Conservation (phyloP, 1,139 yeast genomes). For the Taphrina communis region DNA sequence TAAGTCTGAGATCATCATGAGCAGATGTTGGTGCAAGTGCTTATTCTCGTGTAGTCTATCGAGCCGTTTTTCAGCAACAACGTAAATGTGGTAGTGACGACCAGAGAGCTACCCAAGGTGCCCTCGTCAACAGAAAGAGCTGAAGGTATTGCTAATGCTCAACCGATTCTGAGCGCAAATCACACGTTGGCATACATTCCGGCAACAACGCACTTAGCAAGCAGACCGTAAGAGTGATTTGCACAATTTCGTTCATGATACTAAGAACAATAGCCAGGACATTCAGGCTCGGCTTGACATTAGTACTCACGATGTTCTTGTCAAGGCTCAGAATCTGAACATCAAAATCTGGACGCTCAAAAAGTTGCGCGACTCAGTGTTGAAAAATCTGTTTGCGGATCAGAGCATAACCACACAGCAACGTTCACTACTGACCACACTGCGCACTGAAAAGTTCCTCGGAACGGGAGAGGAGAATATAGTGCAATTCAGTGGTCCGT, state of each 20-base stretch:
- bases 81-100: conserved; percentile 83
- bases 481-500: conserved; percentile 77
- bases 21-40: background rate
- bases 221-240: conserved; percentile 6
- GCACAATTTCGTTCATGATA: background rate
- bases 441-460: conserved; percentile 88
- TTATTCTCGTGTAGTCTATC: conserved; percentile 52
- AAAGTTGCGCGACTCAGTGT: conserved; percentile 66
- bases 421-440: conserved; percentile 45
- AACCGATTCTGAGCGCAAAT: background rate
- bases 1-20: conserved; percentile 40
- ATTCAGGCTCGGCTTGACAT: background rate
- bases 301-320: conserved; percentile 63
- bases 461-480: conserved; percentile 82
- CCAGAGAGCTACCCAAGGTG: conserved; percentile 51
- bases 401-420: conserved; percentile 41
- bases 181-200: background rate
- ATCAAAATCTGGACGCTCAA: conserved; percentile 89
- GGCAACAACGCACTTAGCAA: background rate
- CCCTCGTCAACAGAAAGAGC: background rate
- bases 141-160: background rate
- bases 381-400: conserved; percentile 69
- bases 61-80: conserved; percentile 76
- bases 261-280: background rate
- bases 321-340: conserved; percentile 64